phyloP scores from a whole-genome alignment of 768 basidiomycete genomes.

The Tricholoma flavovirens region DNA sequence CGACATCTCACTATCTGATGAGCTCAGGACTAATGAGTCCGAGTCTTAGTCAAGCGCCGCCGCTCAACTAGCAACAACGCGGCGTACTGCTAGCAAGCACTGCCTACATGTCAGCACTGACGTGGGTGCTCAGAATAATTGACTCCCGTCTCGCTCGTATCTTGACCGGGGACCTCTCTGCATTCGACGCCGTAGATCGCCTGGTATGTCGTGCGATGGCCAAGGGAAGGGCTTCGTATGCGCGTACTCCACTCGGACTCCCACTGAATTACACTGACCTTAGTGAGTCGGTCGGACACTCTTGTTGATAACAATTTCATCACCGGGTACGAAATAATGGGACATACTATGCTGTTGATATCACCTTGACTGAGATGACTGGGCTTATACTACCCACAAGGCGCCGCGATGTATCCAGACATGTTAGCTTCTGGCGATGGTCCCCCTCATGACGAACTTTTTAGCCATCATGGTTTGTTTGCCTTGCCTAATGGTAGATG shows the following conservation, averaged over 20 bases:
- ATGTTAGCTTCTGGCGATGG: slow-evolving; percentile 2
- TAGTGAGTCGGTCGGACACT: slow-evolving; percentile 2
- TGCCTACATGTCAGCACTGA: slow-evolving; percentile 6
- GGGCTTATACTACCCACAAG: slow-evolving; percentile 6
- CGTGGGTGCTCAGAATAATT: slow-evolving; percentile 9
- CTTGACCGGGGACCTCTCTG: slow-evolving; percentile 7
- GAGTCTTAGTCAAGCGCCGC: too few relatives aligned
- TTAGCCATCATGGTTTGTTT: slow-evolving; percentile 5
- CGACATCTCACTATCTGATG: too few relatives aligned
- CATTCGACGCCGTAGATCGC: slow-evolving; percentile 8
- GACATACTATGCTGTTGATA: background rate
- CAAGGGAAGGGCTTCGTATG: slow-evolving; percentile 4
- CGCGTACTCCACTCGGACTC: slow-evolving; percentile 8
- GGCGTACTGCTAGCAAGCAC: too few relatives aligned
- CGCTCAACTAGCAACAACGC: too few relatives aligned
- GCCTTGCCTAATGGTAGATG: slow-evolving; percentile 6
- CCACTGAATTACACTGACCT: slow-evolving; percentile 10
- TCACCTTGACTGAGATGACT: slow-evolving; percentile 9
- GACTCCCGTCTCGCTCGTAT: slow-evolving; percentile 8
- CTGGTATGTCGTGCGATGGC: slow-evolving; percentile 10
- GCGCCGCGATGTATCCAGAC: slow-evolving; percentile 1
- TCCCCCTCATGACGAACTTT: slow-evolving; percentile 5
- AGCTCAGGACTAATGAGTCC: too few relatives aligned
- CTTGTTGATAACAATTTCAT: slow-evolving; percentile 2
- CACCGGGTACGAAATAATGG: slow-evolving; percentile 5